Percentiles rank a stretch among this genome's conserved stretches.
These are phyloP conservation scores for Cadophora sp. DNA, from an alignment of 2,329 filamentous ascomycete genomes.

Conservation along the genomic window DNA sequence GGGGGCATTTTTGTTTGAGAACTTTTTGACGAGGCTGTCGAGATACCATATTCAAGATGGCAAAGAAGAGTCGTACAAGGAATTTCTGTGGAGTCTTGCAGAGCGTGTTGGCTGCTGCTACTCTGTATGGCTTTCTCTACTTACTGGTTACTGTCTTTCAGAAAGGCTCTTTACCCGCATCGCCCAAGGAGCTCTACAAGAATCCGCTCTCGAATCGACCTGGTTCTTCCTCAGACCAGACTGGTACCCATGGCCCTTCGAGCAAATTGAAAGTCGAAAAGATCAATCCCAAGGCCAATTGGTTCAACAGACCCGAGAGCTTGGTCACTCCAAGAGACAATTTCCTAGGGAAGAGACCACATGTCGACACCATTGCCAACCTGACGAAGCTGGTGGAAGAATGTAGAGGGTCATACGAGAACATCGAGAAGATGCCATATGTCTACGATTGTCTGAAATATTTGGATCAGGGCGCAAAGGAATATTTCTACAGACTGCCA, in stretches of 20 bases:
- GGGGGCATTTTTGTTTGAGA: not conserved
- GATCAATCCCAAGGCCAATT: constrained; percentile 59
- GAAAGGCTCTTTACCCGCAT: constrained; percentile 39
- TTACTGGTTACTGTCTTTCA: constrained; percentile 39
- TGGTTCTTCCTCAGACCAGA: constrained; percentile 26
- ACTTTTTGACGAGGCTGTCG: not conserved
- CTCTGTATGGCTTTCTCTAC: constrained; percentile 41
- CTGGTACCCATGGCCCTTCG: constrained; percentile 29
- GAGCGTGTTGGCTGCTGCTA: constrained; percentile 41
- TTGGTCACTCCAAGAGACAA: constrained; percentile 58
- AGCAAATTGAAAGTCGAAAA: constrained; percentile 47
- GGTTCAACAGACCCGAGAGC: constrained; percentile 59
- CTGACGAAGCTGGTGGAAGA: constrained; percentile 58
- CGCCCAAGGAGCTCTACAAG: constrained; percentile 40
- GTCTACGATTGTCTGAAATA: constrained; percentile 60
- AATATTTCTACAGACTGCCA: constrained; percentile 57
- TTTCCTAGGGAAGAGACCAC: constrained; percentile 56
- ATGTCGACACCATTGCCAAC: constrained; percentile 60
- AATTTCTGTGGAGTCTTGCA: constrained; percentile 41
- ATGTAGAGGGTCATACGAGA: constrained; percentile 57
- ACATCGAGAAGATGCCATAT: constrained; percentile 62
- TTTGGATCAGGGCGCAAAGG: constrained; percentile 54
- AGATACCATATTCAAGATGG: constrained; percentile 35
- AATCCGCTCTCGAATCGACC: constrained; percentile 30
- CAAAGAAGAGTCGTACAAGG: constrained; percentile 39